Evolutionary conservation across 192 early-diverging fungal genomes (phyloP), one percentile per base, ranked within the genome.

Genomic region (Backusella morwellensis): DNA sequence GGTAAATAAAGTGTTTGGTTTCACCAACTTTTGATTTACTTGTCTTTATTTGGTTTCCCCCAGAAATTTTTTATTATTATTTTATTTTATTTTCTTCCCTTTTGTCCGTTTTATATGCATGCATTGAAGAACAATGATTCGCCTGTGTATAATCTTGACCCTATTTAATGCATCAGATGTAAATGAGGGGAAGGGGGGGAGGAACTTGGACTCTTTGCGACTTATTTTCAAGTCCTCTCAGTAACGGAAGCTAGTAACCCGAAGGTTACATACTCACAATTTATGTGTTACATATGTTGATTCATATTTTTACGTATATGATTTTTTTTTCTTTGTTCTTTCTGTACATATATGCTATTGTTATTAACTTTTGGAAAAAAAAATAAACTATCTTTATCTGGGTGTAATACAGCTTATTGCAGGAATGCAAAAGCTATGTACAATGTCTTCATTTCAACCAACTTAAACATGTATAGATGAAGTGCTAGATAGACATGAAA

Each of bases 401-500:
- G 56, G 12, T 63, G 21, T 63, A 12, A 29, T 63, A 63, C 56
- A 29, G 23, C 21, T 29, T 63, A 63, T 26, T 63, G 21, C 23
- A 63, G 56, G 26, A 63, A 63, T 63, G 56, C 23, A 29, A 32
- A 32, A 63, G 56, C 23, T 29, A 63, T 63, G 56, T 63, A 63
- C 9, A 63, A 29, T 29, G 56, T 63, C 56, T 63, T 63, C 26
- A 63, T 63, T 63, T 63, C 56, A 63, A 29, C 56, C 56, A 63
- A 29, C 12, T 63, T 26, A 14, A 14, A 63, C 56, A 63, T 63
- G 56, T 63, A 63, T 29, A 63, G 21, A 63, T 63, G 56, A 32
- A 63, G 56, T 63, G 56, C 56, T 63, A 63, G 56, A 63, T 50
- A 19, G 56, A 63, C 56, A 63, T 63, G 56, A 63, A 63, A 63